Conservation (phyloP, 2,329 filamentous ascomycete genomes). For the Didymella lethalis region DNA sequence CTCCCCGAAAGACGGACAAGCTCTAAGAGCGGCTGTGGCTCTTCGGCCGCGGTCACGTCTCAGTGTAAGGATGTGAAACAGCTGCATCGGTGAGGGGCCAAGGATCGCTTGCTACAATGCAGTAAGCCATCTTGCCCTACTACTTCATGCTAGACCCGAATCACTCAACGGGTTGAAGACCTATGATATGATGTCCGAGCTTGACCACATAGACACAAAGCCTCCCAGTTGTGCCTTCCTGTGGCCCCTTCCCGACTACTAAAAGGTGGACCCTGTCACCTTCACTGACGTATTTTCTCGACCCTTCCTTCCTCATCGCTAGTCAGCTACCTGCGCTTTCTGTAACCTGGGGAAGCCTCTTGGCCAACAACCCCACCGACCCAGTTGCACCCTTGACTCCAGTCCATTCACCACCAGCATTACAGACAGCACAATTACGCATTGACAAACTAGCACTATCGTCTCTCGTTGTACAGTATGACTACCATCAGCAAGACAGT, state of each 20-base stretch:
- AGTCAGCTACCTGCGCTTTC: slow-evolving; percentile 7
- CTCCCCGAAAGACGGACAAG: slow-evolving; percentile 40
- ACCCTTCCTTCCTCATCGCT: slow-evolving; percentile 9
- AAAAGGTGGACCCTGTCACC: slow-evolving; percentile 30
- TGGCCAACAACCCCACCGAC: neutral
- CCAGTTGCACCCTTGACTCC: neutral
- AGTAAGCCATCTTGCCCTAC: slow-evolving; percentile 43
- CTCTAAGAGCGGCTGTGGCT: slow-evolving; percentile 36
- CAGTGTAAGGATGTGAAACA: slow-evolving; percentile 38
- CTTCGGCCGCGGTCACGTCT: slow-evolving; percentile 29
- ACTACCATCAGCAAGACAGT: slow-evolving; percentile 72
- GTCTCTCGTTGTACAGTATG: slow-evolving; percentile 46
- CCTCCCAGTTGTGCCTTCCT: slow-evolving; percentile 30
- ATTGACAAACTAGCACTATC: slow-evolving; percentile 5
- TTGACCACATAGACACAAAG: slow-evolving; percentile 38
- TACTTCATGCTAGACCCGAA: slow-evolving; percentile 30
- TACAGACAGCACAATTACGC: neutral
- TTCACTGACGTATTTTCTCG: slow-evolving; percentile 13
- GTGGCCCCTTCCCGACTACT: slow-evolving; percentile 26
- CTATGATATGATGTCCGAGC: slow-evolving; percentile 32
- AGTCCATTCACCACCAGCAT: slow-evolving; percentile 2
- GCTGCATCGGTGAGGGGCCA: slow-evolving; percentile 42
- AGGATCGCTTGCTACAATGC: slow-evolving; percentile 35
- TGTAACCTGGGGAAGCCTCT: neutral
- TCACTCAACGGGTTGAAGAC: slow-evolving; percentile 28